Base-by-base conservation (phyloP, 441 rosid genomes). In the Populus hybrid region DNA sequence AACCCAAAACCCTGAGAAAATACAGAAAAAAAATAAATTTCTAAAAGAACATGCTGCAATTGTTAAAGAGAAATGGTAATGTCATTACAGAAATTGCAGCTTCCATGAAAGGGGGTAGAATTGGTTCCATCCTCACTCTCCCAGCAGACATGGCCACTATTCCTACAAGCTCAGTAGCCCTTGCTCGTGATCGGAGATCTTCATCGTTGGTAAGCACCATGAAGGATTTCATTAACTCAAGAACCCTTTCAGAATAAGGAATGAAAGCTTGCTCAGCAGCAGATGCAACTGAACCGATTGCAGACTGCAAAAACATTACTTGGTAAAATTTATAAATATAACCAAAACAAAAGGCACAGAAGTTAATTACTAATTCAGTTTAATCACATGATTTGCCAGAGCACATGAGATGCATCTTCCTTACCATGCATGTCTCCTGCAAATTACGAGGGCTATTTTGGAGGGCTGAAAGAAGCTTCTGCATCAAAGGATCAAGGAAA, bases 351-450 rank as follows among this genome's bases (percentile, higher is more conserved):
- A 68, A 21, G 67, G 67, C 23, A 4, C 20, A 61, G 21, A 38
- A 70, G 16, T 26, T 23, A 59, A 75, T 3, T 4, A 2, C 36
- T 20, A 23, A n/a, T 23, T 74, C 30, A 67, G 72, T 46, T 67
- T 8, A 38, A 46, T 18, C 54, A 10, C 66, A 24, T 66, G 46
- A 65, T 21, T 77, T 50, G 28, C 9, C 12, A 46, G 14, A 32
- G 38, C 67, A 67, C 74, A 76, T 40, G 40, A 69, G 73, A 72
- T 69, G 74, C 40, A 79, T 68, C 75, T 78, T 80, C 46, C 81
- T 81, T 89, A 97, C 99, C 99, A 97, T 95, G 92, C 99, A 92
- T 16, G 99, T 97, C 86, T 97, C 99, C 84, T 97, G 99, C 91
- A 93, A 82, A 87, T 93, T 93, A 38, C 98, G 97, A 18, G 97